These are phyloP conservation scores for Ceratocystis papillata DNA, from an alignment of 2,329 filamentous ascomycete species.

Conservation along the genomic window DNA sequence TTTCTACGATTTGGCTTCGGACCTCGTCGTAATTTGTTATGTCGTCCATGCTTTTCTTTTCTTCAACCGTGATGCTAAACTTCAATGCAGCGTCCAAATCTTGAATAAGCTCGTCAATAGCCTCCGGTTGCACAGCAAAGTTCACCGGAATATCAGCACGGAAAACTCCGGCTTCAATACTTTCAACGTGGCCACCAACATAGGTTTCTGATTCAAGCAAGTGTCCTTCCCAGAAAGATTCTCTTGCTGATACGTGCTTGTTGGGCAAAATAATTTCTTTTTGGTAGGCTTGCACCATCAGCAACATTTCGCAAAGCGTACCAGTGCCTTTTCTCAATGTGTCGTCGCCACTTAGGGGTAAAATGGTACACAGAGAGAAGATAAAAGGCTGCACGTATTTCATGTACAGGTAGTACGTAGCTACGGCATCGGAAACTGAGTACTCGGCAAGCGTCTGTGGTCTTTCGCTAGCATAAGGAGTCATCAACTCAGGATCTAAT, in stretches of 20 bases:
- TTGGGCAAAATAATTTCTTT: slow-evolving; percentile 88
- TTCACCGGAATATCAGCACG: slow-evolving; percentile 90
- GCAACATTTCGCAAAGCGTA: slow-evolving; percentile 96
- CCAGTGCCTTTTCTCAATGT: slow-evolving; percentile 90
- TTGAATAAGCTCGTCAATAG: slow-evolving; percentile 75
- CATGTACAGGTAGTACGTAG: slow-evolving; percentile 99
- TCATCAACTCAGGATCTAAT: slow-evolving; percentile 95
- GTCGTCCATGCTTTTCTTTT: slow-evolving; percentile 70
- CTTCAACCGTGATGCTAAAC: slow-evolving; percentile 77
- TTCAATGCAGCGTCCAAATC: slow-evolving; percentile 82
- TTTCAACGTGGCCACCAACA: slow-evolving; percentile 95
- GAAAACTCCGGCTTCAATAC: slow-evolving; percentile 97
- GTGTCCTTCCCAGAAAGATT: slow-evolving; percentile 95
- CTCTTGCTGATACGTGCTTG: slow-evolving; percentile 83
- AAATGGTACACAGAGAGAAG: slow-evolving; percentile 93
- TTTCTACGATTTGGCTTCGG: slow-evolving; percentile 66
- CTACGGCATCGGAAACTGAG: slow-evolving; percentile 96
- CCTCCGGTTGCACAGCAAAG: slow-evolving; percentile 78
- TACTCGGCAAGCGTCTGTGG: slow-evolving; percentile 95
- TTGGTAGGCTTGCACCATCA: slow-evolving; percentile 97
- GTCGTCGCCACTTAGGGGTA: slow-evolving; percentile 86
- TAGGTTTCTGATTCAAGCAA: slow-evolving; percentile 95
- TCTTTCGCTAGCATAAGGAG: slow-evolving; percentile 75
- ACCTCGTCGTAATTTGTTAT: slow-evolving; percentile 75
- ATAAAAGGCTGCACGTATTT: slow-evolving; percentile 99